Evolutionary conservation across 2,329 filamentous ascomycete genomes (phyloP).

Genomic region (Septoria petroselini): DNA sequence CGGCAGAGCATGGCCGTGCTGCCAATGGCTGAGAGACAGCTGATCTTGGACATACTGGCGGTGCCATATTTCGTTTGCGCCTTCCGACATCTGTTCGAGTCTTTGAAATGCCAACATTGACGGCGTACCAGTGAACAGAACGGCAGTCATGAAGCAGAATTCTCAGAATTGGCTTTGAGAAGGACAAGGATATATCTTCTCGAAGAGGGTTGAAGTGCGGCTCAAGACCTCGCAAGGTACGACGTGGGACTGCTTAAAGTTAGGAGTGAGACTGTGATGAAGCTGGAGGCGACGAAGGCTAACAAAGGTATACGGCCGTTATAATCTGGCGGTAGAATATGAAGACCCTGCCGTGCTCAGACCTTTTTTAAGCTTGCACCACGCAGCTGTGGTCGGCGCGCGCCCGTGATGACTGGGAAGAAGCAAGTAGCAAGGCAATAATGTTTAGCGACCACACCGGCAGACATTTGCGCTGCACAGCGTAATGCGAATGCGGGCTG

Average conservation of each 20-base stretch:
- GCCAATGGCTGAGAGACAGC: constrained; percentile 26
- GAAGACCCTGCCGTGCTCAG: constrained; percentile 12
- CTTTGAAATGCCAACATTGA: constrained; percentile 18
- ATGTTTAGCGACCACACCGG: constrained; percentile 21
- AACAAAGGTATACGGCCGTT: constrained; percentile 6
- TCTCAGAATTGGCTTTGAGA: constrained; percentile 25
- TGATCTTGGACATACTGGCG: constrained; percentile 25
- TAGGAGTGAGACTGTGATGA: neutral
- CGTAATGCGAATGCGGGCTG: constrained; percentile 16
- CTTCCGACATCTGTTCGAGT: constrained; percentile 23
- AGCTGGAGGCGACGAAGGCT: neutral
- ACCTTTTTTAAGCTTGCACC: constrained; percentile 8
- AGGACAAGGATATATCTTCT: constrained; percentile 20
- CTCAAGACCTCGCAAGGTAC: constrained; percentile 18
- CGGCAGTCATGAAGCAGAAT: constrained; percentile 30
- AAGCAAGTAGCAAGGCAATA: constrained; percentile 11
- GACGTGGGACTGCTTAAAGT: neutral
- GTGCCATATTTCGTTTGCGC: constrained; percentile 25
- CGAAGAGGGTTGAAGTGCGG: constrained; percentile 28
- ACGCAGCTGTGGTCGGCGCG: constrained; percentile 11
- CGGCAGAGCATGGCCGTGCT: constrained; percentile 23
- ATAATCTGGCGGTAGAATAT: constrained; percentile 3
- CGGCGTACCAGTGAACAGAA: constrained; percentile 19
- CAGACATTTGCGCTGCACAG: constrained; percentile 18
- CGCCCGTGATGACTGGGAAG: constrained; percentile 3